Conservation (phyloP, 208 protist genomes). For the Dictyostelium gargantuum region DNA sequence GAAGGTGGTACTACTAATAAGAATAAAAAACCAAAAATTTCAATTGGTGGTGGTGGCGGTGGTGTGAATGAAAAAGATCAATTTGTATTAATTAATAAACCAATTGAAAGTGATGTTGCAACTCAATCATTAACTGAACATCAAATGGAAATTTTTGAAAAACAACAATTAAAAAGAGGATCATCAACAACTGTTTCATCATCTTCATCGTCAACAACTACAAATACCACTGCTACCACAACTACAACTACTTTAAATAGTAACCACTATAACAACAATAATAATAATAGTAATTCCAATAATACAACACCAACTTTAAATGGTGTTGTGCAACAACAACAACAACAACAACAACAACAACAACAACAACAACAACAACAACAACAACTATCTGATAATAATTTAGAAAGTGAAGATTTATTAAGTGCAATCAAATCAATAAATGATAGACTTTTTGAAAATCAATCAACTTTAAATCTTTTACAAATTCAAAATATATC, state of each 20-base stretch:
- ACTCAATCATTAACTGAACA: conserved; percentile 18
- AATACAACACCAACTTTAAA: neutral
- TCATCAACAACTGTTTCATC: neutral
- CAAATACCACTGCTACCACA: neutral
- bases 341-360: too few species aligned
- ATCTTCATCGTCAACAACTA: neutral
- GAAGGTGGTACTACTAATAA: neutral
- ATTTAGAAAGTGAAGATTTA: neutral
- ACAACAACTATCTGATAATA: neutral
- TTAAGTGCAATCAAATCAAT: neutral
- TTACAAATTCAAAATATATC: neutral
- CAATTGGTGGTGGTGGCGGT: neutral
- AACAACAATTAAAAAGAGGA: neutral
- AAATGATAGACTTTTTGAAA: neutral
- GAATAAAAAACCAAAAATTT: neutral
- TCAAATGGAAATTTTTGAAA: neutral
- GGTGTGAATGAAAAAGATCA: neutral
- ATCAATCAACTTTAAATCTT: neutral
- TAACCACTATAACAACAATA: neutral
- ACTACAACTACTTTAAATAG: neutral
- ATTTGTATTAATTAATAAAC: neutral
- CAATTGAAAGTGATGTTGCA: neutral
- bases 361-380: too few species aligned
- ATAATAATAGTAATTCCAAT: neutral
- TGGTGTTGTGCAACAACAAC: too few species aligned